A percentile compares a stretch with the other conserved stretches of the same genome.
Evolutionary conservation across 2,329 filamentous ascomycete species (phyloP).

Genomic region (Emydomyces testavorans): DNA sequence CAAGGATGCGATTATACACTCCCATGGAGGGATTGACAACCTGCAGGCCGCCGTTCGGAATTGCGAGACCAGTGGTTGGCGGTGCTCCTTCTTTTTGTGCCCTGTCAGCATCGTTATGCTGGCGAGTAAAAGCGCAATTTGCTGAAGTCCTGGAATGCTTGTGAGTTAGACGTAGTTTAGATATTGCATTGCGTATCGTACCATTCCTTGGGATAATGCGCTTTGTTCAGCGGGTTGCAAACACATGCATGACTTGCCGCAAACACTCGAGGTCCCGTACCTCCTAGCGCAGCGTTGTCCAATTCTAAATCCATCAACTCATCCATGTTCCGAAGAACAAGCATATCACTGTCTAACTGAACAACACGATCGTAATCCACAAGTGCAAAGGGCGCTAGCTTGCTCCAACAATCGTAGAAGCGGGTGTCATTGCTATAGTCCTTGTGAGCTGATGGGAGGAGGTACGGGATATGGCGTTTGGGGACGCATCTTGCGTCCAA

Average conservation of each 20-base stretch:
- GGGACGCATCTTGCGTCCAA: slow-evolving; percentile 59
- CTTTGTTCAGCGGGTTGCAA: slow-evolving; percentile 68
- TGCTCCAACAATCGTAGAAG: slow-evolving; percentile 86
- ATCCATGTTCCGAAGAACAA: slow-evolving; percentile 75
- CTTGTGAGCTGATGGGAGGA: slow-evolving; percentile 53
- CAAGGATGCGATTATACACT: slow-evolving; percentile 43
- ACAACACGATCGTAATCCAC: slow-evolving; percentile 68
- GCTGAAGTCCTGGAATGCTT: slow-evolving; percentile 35
- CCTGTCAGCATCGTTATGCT: slow-evolving; percentile 40
- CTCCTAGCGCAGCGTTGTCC: slow-evolving; percentile 45
- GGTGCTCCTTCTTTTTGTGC: slow-evolving; percentile 45
- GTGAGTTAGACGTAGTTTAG: background rate
- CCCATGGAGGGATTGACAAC: slow-evolving; percentile 48
- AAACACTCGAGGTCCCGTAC: slow-evolving; percentile 55
- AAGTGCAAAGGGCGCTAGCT: slow-evolving; percentile 67
- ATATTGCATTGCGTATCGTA: slow-evolving; percentile 21
- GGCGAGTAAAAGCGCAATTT: slow-evolving; percentile 52
- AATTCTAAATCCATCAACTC: slow-evolving; percentile 76
- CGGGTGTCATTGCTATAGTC: slow-evolving; percentile 67
- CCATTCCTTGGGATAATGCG: slow-evolving; percentile 69
- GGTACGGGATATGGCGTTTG: slow-evolving; percentile 57
- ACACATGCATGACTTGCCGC: slow-evolving; percentile 75
- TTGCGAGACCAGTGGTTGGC: slow-evolving; percentile 42
- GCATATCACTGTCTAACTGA: slow-evolving; percentile 80
- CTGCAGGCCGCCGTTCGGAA: slow-evolving; percentile 48